phyloP scores from a whole-genome alignment of 2,329 filamentous ascomycete species.

The Catunica adiposa region DNA sequence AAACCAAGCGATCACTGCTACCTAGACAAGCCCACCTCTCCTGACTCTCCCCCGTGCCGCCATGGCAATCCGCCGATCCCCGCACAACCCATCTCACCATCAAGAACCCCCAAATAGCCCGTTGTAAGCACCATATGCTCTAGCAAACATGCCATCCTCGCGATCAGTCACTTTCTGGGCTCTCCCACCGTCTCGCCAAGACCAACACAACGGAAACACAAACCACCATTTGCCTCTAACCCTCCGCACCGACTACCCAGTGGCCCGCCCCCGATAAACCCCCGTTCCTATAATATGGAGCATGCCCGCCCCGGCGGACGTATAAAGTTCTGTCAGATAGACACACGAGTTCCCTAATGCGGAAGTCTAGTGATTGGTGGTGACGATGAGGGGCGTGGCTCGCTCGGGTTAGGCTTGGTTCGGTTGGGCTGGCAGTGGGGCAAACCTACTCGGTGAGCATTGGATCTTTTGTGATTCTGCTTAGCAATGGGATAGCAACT shows the following conservation, averaged over 20 bases:
- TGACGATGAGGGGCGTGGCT: too few relatives aligned
- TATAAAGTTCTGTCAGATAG: not conserved
- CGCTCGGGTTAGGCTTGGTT: too few relatives aligned
- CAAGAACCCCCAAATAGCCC: too few relatives aligned
- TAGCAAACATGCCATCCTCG: too few relatives aligned
- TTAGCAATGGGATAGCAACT: too few relatives aligned
- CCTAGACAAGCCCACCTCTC: not conserved
- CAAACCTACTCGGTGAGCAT: too few relatives aligned
- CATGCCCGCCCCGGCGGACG: not conserved
- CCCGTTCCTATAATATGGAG: too few relatives aligned
- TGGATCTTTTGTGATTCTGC: too few relatives aligned
- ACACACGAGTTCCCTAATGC: not conserved
- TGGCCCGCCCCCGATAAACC: not conserved
- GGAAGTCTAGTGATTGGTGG: too few relatives aligned
- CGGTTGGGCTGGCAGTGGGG: too few relatives aligned
- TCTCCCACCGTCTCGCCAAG: not conserved
- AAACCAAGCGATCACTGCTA: not conserved
- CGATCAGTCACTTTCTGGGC: not conserved
- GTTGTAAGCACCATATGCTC: too few relatives aligned
- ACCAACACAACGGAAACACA: not conserved
- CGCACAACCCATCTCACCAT: not conserved
- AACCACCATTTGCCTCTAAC: too few relatives aligned
- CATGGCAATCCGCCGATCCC: not conserved
- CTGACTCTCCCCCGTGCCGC: not conserved
- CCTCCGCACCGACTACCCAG: not conserved